Conservation (phyloP, 345 rosid species). For the Citrus unshiu region DNA sequence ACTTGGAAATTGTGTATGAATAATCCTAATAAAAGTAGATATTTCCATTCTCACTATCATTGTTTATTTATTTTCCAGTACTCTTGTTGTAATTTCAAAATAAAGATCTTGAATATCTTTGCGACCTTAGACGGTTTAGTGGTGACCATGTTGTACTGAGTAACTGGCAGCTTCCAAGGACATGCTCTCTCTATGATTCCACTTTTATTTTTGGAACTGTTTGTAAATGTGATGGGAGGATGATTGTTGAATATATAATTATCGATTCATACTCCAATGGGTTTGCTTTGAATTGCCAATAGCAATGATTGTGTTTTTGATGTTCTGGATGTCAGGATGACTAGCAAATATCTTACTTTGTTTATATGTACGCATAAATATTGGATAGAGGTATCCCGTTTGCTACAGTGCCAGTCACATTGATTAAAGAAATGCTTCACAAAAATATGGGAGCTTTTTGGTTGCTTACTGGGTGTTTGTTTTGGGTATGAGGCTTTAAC, state of each 20-base stretch:
- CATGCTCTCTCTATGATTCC: not conserved
- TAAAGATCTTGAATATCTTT: conserved; percentile 9
- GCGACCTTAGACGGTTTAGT: conserved; percentile 11
- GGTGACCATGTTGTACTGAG: not conserved
- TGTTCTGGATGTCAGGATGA: not conserved
- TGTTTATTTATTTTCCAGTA: conserved; percentile 1
- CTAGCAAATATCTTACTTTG: not conserved
- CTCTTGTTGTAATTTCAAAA: conserved; percentile 11
- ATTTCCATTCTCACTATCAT: conserved; percentile 11
- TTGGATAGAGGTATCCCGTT: not conserved
- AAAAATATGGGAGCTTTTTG: not conserved
- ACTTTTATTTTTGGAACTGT: not conserved
- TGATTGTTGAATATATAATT: not conserved
- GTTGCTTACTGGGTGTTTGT: not conserved
- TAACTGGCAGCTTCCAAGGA: not conserved
- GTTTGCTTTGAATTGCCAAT: not conserved
- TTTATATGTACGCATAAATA: not conserved
- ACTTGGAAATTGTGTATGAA: conserved; percentile 19
- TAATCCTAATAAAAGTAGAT: conserved; percentile 17
- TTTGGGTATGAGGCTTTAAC: not conserved
- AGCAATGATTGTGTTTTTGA: not conserved
- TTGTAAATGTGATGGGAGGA: not conserved
- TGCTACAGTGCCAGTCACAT: not conserved
- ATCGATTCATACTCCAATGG: not conserved
- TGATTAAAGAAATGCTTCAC: not conserved